phyloP scores from a whole-genome alignment of 73 alveolate species.

The Diophrys appendiculata region DNA sequence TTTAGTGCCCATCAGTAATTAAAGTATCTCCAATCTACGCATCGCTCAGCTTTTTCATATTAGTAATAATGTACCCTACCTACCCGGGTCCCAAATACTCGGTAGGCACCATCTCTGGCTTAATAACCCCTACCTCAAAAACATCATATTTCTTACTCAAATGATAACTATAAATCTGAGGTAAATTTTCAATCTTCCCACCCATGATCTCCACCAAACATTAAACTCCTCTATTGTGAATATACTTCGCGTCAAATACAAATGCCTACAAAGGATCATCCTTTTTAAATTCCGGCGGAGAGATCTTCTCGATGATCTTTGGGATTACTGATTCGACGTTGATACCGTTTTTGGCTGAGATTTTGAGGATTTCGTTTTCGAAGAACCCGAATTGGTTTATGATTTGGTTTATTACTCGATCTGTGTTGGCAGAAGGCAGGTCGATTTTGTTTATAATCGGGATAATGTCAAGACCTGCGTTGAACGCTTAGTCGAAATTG shows the following conservation, averaged over 20 bases:
- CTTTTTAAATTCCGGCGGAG: constrained; percentile 77
- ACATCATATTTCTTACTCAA: constrained; percentile 41
- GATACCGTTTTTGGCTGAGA: constrained; percentile 82
- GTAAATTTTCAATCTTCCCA: constrained; percentile 40
- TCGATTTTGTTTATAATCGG: constrained; percentile 89
- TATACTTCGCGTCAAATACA: constrained; percentile 64
- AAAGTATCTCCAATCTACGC: constrained; percentile 89
- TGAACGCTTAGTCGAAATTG: constrained; percentile 80
- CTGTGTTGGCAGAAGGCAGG: constrained; percentile 73
- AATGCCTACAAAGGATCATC: constrained; percentile 60
- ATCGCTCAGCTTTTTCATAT: constrained; percentile 83
- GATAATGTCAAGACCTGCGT: constrained; percentile 67
- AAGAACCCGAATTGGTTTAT: constrained; percentile 50
- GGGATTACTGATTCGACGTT: constrained; percentile 69
- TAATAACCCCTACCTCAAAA: constrained; percentile 78
- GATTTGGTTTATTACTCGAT: constrained; percentile 57
- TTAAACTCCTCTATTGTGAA: constrained; percentile 48
- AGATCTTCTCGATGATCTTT: constrained; percentile 66
- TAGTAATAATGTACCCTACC: constrained; percentile 88
- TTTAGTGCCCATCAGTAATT: constrained; percentile 48
- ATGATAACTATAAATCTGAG: constrained; percentile 61
- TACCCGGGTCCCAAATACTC: constrained; percentile 79
- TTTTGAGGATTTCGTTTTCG: constrained; percentile 32
- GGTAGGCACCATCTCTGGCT: constrained; percentile 68
- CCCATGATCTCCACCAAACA: constrained; percentile 36